These are phyloP conservation scores for Fraxinus ornus DNA, from an alignment of 305 asterid genomes.

Conservation along the genomic window DNA sequence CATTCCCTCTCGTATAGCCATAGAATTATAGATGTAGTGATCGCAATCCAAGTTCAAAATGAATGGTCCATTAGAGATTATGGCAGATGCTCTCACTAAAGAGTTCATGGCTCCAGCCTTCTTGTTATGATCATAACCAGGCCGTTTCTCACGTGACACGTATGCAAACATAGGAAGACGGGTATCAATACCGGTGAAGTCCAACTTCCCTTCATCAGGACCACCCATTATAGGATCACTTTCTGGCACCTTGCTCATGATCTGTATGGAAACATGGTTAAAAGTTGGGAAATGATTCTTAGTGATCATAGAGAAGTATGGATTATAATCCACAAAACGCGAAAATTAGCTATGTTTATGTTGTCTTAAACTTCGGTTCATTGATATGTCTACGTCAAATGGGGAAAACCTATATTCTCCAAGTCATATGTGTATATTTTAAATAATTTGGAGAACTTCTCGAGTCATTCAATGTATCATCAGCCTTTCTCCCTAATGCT, in stretches of 20 bases:
- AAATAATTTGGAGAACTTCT: background rate
- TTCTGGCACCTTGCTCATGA: slow-evolving; percentile 94
- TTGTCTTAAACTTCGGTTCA: background rate
- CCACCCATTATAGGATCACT: slow-evolving; percentile 74
- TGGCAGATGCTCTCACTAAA: slow-evolving; percentile 92
- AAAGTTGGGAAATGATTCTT: background rate
- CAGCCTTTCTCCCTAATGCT: background rate
- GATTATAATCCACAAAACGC: background rate
- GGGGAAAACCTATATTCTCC: background rate
- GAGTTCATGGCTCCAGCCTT: slow-evolving; percentile 99
- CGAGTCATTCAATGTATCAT: background rate
- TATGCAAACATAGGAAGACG: slow-evolving; percentile 93
- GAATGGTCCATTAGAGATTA: slow-evolving; percentile 87
- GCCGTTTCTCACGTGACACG: slow-evolving; percentile 89
- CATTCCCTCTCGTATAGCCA: slow-evolving; percentile 83
- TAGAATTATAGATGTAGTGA: slow-evolving; percentile 77
- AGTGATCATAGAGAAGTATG: background rate
- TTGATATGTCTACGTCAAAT: background rate
- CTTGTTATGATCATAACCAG: slow-evolving; percentile 88
- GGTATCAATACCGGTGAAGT: slow-evolving; percentile 72
- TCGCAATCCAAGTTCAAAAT: slow-evolving; percentile 94
- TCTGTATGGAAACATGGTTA: slow-evolving; percentile 31
- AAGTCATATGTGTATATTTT: too few relatives aligned
- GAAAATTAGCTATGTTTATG: too few relatives aligned
- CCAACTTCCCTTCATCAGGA: slow-evolving; percentile 63